Base-by-base conservation (phyloP, 2,329 filamentous ascomycete species). In the Rhynchosporium secalis region DNA sequence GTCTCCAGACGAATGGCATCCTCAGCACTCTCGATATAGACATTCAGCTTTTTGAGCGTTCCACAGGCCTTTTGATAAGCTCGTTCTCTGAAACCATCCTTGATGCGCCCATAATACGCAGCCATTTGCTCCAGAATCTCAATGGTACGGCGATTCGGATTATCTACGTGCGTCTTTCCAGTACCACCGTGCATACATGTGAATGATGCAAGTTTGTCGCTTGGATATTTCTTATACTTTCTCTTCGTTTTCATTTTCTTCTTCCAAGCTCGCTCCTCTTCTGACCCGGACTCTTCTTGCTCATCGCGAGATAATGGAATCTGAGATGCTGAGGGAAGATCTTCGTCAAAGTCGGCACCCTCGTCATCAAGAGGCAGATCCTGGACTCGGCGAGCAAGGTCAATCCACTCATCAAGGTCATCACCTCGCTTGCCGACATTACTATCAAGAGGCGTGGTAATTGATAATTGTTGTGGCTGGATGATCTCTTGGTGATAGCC, bases 61-160 rank as follows among this genome's bases (percentile, higher is more conserved):
- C 80, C 79, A 57, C 96, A 89, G 12, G 85, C 91, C 73, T 87
- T 90, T 40, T 91, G 86, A 73, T 96, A 97, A 4, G 89, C 87
- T 0, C 83, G 78, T 0, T 82, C 82, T 3, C 92, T 86, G 90
- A 91, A 97, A 41, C 86, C 82, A 70, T 97, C 92, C 45, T 86
- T 82, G n/a, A 84, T 85, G 6, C 87, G 81, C 4, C 83, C 83
- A 73, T 96, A 96, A 74, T 94, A 89, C 58, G 87, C 83, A 47
- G 85, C 82, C 90, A 97, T 92, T 67, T 89, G 81, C 69, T 92
- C 84, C 4, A 97, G 79, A 2, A 95, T 79, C 52, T 89, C 83
- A 56, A 96, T 92, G 0, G 90, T 96, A 12, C 83, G 79, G 1
- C 79, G 78, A 72, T 97, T 98, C 0, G 91, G 90, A 67, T 89